Evolutionary conservation across 2,329 filamentous ascomycete genomes (phyloP).

Genomic region (Lachnellula suecica): DNA sequence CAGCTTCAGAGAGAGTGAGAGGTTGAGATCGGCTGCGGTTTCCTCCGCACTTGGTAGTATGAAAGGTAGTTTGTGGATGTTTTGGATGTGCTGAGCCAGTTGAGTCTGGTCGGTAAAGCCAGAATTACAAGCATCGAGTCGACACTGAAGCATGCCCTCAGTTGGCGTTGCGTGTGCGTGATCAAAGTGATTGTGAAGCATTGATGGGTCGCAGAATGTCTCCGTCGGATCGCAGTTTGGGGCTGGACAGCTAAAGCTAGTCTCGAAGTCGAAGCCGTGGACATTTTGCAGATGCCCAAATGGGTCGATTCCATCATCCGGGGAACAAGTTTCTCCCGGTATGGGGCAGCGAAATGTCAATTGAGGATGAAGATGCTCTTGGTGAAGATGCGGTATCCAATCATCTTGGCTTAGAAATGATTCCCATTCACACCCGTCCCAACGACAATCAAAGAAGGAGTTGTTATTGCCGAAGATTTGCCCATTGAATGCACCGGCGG

Average conservation of each 20-base stretch:
- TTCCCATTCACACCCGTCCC: slow-evolving; percentile 26
- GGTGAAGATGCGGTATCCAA: slow-evolving; percentile 28
- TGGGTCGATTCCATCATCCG: slow-evolving; percentile 22
- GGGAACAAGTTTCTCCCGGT: slow-evolving; percentile 21
- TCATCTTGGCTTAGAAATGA: slow-evolving; percentile 21
- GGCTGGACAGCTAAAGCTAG: slow-evolving; percentile 27
- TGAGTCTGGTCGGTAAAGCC: slow-evolving; percentile 23
- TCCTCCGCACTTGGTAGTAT: slow-evolving; percentile 12
- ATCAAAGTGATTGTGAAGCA: slow-evolving; percentile 31
- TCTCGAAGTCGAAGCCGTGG: slow-evolving; percentile 28
- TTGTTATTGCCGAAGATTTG: slow-evolving; percentile 5
- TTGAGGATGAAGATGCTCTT: slow-evolving; percentile 30
- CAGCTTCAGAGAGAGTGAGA: slow-evolving; percentile 3
- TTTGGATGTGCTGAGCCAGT: slow-evolving; percentile 26
- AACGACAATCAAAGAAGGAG: slow-evolving; percentile 23
- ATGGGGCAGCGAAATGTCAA: slow-evolving; percentile 29
- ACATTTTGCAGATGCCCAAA: slow-evolving; percentile 27
- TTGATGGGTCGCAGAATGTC: slow-evolving; percentile 22
- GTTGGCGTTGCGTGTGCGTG: slow-evolving; percentile 27
- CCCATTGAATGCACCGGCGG: slow-evolving; percentile 5
- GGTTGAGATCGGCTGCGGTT: slow-evolving; percentile 21
- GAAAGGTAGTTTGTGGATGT: slow-evolving; percentile 22
- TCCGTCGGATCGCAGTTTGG: slow-evolving; percentile 22
- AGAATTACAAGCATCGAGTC: slow-evolving; percentile 24
- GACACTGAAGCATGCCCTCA: slow-evolving; percentile 26